Conservation (phyloP, 139 green algal genomes). For the Zygnema circumcarinatum region DNA sequence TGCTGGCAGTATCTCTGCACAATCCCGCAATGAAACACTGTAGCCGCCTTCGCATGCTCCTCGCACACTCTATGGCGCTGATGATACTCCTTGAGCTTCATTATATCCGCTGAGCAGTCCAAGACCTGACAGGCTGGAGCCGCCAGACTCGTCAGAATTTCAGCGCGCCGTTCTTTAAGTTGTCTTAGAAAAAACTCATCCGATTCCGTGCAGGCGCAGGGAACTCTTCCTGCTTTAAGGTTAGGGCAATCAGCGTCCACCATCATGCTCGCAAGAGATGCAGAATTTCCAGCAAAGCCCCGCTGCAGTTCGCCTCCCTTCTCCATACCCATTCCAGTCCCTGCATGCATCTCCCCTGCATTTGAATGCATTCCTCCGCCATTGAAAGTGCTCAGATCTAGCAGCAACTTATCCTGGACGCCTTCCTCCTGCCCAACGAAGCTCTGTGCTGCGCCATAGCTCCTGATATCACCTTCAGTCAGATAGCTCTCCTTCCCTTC, state of each 20-base stretch:
- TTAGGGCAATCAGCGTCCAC: constrained; percentile 19
- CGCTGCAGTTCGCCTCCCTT: not conserved
- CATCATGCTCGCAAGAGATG: not conserved
- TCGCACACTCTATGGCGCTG: constrained; percentile 51
- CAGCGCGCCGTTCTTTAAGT: not conserved
- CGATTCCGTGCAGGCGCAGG: constrained; percentile 26
- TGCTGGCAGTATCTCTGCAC: constrained; percentile 57
- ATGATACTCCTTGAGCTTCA: constrained; percentile 31
- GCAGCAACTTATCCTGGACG: not conserved
- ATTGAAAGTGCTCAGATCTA: not conserved
- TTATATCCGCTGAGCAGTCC: constrained; percentile 20
- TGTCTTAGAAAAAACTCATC: constrained; percentile 25
- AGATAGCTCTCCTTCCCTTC: not conserved
- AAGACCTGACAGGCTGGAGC: constrained; percentile 23
- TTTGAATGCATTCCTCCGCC: not conserved
- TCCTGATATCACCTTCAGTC: not conserved
- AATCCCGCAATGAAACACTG: constrained; percentile 24
- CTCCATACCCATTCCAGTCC: not conserved
- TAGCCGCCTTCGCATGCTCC: constrained; percentile 47
- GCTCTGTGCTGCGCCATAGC: not conserved
- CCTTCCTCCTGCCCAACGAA: not conserved
- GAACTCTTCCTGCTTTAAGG: constrained; percentile 33
- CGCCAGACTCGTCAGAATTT: not conserved
- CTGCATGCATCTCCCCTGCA: not conserved
- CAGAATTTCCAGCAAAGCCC: not conserved